Conservation (phyloP, 2,329 filamentous ascomycete genomes). For the Dryadomyces quercus-mongolicae region DNA sequence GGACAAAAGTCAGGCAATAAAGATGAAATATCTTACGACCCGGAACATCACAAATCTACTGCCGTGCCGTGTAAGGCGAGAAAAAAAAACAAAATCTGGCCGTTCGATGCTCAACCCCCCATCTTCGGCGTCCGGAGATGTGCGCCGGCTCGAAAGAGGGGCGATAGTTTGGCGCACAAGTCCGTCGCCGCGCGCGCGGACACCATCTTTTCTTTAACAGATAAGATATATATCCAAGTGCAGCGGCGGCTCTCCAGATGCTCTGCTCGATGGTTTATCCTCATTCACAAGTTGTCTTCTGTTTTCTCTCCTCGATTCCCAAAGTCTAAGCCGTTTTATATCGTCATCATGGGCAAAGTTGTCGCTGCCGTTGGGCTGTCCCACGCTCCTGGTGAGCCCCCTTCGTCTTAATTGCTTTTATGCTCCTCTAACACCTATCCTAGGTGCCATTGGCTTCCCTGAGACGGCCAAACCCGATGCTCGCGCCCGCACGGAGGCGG, state of each 20-base stretch:
- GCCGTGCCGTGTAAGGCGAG: no score
- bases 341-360: slow-evolving; percentile 8
- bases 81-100: no score
- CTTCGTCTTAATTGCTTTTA: fast-evolving
- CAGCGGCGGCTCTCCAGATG: no score
- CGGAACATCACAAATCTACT: background rate
- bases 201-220: no score
- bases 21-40: background rate
- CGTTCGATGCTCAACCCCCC: background rate
- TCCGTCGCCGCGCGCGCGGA: background rate
- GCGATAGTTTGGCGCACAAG: background rate
- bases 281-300: no score
- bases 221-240: no score
- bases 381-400: slow-evolving; percentile 7
- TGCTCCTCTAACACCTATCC: background rate
- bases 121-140: background rate
- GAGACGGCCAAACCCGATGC: slow-evolving; percentile 10
- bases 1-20: background rate
- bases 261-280: no score
- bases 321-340: background rate
- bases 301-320: background rate
- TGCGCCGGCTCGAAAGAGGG: background rate
- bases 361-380: slow-evolving; percentile 10
- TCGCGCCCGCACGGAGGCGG: slow-evolving; percentile 8
- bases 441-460: slow-evolving; percentile 11